Conservation (phyloP, 345 rosid genomes). For the Eucalyptus paniculata region DNA sequence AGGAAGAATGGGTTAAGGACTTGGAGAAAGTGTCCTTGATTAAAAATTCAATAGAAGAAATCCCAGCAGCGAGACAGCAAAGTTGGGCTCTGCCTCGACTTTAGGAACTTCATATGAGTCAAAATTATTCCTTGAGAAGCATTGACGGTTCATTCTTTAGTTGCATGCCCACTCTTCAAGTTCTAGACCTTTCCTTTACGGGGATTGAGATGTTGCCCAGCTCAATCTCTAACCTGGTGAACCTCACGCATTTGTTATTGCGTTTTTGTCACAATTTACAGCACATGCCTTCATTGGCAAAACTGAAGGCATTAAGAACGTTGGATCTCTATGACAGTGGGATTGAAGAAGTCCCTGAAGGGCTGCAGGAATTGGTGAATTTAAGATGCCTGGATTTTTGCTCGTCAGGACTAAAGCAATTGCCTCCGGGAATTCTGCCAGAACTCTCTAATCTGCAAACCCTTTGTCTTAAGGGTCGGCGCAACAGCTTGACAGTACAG, state of each 20-base stretch:
- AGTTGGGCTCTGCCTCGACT: background rate
- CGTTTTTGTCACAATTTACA: fast-evolving
- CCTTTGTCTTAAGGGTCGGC: fast-evolving
- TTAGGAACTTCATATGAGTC: background rate
- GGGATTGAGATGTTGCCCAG: background rate
- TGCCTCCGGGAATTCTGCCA: background rate
- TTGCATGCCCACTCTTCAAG: background rate
- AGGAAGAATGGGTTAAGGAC: background rate
- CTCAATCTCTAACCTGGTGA: background rate
- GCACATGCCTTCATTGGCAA: background rate
- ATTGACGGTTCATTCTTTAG: background rate
- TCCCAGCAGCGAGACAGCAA: background rate
- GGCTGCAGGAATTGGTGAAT: background rate
- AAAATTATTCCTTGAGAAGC: fast-evolving
- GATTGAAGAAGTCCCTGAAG: background rate
- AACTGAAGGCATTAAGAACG: background rate
- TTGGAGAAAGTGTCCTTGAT: background rate
- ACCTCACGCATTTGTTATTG: background rate
- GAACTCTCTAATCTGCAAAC: background rate
- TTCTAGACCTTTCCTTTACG: background rate
- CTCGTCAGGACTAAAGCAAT: background rate
- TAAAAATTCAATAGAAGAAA: fast-evolving
- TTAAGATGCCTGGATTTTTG: background rate
- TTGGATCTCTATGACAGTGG: background rate
- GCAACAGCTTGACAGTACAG: too few species aligned